Conservation (phyloP, 129 eudicot species). For the Centrapalus pauciflorus region DNA sequence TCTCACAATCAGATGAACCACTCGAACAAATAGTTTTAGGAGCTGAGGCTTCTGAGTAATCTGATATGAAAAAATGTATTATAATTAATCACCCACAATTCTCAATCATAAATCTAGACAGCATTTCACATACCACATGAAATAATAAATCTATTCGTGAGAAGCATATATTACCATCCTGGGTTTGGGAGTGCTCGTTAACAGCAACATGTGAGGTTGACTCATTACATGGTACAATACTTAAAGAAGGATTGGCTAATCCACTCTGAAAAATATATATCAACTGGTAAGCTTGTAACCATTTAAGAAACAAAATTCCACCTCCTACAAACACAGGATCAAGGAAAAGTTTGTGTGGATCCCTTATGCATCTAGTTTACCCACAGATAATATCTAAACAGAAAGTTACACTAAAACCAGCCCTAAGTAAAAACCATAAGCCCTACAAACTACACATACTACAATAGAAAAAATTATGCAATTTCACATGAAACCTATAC, state of each 20-base stretch:
- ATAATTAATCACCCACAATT: neutral
- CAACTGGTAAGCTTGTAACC: slow-evolving; percentile 20
- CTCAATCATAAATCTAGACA: neutral
- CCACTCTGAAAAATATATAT: slow-evolving; percentile 34
- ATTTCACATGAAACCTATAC: neutral
- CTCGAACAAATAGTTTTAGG: slow-evolving; percentile 37
- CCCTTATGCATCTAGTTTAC: neutral
- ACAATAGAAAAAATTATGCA: neutral
- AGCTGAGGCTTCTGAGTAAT: slow-evolving; percentile 47
- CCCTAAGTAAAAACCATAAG: neutral
- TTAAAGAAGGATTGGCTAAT: slow-evolving; percentile 24
- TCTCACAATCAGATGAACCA: slow-evolving; percentile 48
- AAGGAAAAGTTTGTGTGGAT: neutral
- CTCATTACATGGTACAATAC: slow-evolving; percentile 26
- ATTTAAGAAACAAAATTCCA: no score
- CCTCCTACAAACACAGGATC: no score
- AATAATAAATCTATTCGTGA: slow-evolving; percentile 6
- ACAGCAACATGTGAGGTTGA: slow-evolving; percentile 22
- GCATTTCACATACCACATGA: neutral
- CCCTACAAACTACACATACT: neutral
- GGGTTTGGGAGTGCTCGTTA: neutral
- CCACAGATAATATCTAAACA: slow-evolving; percentile 2
- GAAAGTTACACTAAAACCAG: neutral
- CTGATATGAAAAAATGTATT: slow-evolving; percentile 27
- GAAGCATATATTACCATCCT: slow-evolving; percentile 4